A percentile compares a stretch with the other conserved stretches of the same genome.
These are phyloP conservation scores for Fraxinus floribunda DNA, from an alignment of 305 asterid species.

Conservation along the genomic window DNA sequence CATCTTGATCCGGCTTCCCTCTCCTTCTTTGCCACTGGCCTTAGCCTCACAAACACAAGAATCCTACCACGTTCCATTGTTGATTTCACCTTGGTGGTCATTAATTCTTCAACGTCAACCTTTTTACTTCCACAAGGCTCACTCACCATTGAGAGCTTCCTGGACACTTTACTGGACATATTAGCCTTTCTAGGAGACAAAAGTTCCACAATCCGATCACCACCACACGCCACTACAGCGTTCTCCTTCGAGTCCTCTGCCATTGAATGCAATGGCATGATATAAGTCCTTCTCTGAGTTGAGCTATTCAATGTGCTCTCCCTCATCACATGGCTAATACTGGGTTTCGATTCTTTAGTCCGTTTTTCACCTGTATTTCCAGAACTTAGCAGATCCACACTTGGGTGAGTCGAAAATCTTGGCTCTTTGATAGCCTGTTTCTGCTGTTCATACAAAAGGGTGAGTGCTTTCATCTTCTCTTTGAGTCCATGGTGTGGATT, in stretches of 20 bases:
- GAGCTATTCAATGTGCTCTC: slow-evolving; percentile 35
- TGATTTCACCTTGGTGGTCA: slow-evolving; percentile 27
- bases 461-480: slow-evolving; percentile 58
- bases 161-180: slow-evolving; percentile 33
- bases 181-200: slow-evolving; percentile 35
- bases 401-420: slow-evolving; percentile 48
- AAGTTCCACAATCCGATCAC: slow-evolving; percentile 31
- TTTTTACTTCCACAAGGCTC: slow-evolving; percentile 31
- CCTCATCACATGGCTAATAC: slow-evolving; percentile 37
- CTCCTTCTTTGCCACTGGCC: slow-evolving; percentile 60
- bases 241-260: slow-evolving; percentile 44
- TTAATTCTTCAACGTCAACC: slow-evolving; percentile 37
- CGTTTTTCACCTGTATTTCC: slow-evolving; percentile 25
- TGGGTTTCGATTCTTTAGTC: slow-evolving; percentile 21
- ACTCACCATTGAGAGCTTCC: slow-evolving; percentile 43
- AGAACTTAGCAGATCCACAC: slow-evolving; percentile 39
- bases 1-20: slow-evolving; percentile 56
- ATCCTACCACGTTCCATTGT: slow-evolving; percentile 32
- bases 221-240: slow-evolving; percentile 13
- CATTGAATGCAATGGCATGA: slow-evolving; percentile 18
- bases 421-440: slow-evolving; percentile 36
- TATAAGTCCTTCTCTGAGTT: slow-evolving; percentile 27
- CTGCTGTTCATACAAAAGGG: slow-evolving; percentile 59
- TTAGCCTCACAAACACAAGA: slow-evolving; percentile 64
- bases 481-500: slow-evolving; percentile 63